A percentile compares a stretch with the other conserved stretches of the same genome.
Conservation (phyloP, 208 protist genomes). For the Crithidia bombi region DNA sequence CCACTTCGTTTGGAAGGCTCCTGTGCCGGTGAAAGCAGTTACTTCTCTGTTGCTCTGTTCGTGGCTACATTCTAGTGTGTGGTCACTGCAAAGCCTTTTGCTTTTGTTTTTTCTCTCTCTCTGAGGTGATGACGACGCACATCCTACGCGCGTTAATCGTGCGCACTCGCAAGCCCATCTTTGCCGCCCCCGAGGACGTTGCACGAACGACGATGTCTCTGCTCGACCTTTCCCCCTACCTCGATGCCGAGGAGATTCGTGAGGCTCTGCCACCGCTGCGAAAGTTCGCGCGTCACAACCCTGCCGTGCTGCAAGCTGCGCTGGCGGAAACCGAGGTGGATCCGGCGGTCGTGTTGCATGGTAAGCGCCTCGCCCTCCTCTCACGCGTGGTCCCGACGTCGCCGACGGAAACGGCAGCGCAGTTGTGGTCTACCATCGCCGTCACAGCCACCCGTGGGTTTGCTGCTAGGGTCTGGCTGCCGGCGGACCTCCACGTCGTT, state of each 20-base stretch:
- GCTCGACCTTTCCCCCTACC: slow-evolving; percentile 46
- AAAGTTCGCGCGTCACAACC: slow-evolving; percentile 25
- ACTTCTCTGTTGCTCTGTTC: too few species aligned
- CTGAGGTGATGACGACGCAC: neutral
- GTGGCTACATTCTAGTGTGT: too few species aligned
- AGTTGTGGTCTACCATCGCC: slow-evolving; percentile 18
- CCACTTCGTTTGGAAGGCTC: too few species aligned
- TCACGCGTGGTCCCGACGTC: slow-evolving; percentile 18
- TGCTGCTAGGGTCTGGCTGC: slow-evolving; percentile 15
- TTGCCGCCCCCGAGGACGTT: slow-evolving; percentile 49
- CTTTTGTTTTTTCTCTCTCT: too few species aligned
- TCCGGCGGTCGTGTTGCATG: slow-evolving; percentile 3
- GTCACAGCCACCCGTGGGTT: slow-evolving; percentile 3
- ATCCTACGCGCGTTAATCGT: slow-evolving; percentile 20
- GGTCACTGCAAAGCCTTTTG: too few species aligned
- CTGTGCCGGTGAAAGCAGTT: too few species aligned
- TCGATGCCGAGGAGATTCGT: slow-evolving; percentile 30
- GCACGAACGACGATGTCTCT: slow-evolving; percentile 37
- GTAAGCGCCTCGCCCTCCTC: slow-evolving; percentile 18
- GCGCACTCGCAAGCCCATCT: slow-evolving; percentile 37
- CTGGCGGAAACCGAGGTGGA: slow-evolving; percentile 9
- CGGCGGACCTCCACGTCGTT: slow-evolving; percentile 24
- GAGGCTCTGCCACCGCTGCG: slow-evolving; percentile 19
- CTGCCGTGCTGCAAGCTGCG: slow-evolving; percentile 23
- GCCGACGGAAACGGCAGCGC: slow-evolving; percentile 1